These are phyloP conservation scores for Metschnikowia rubicola DNA, from an alignment of 805 yeast species.

Conservation along the genomic window DNA sequence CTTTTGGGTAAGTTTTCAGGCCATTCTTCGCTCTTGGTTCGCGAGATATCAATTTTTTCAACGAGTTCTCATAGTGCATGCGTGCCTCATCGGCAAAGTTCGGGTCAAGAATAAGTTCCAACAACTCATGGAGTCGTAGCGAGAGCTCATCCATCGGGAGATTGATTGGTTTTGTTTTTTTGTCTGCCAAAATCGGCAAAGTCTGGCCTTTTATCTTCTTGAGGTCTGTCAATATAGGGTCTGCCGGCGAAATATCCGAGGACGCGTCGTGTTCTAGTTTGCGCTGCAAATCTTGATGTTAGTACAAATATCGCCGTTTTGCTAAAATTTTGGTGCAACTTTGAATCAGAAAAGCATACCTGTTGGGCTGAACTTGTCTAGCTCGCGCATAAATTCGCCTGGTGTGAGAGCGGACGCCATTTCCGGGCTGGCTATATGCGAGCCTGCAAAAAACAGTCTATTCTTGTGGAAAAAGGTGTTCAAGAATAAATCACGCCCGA, in stretches of 20 bases:
- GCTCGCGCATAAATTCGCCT: slow-evolving; percentile 4
- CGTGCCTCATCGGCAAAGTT: slow-evolving; percentile 28
- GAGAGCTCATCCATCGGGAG: slow-evolving; percentile 31
- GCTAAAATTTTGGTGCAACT: too few species aligned
- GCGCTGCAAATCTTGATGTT: slow-evolving; percentile 10
- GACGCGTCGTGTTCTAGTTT: slow-evolving; percentile 6
- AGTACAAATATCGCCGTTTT: neutral
- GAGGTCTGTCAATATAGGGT: slow-evolving; percentile 33
- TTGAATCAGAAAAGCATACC: too few species aligned
- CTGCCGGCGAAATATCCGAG: slow-evolving; percentile 13
- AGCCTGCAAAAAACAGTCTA: too few species aligned
- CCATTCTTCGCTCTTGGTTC: slow-evolving; percentile 20
- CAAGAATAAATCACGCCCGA: too few species aligned
- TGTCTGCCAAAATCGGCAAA: slow-evolving; percentile 1
- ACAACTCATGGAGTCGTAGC: slow-evolving; percentile 27
- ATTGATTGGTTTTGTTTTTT: neutral
- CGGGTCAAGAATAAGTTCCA: slow-evolving; percentile 28
- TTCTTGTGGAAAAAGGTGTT: too few species aligned
- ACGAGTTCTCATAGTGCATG: slow-evolving; percentile 25
- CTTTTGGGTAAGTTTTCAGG: slow-evolving; percentile 29
- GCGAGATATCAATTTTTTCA: slow-evolving; percentile 25
- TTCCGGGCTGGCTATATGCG: neutral
- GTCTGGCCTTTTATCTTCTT: slow-evolving; percentile 23
- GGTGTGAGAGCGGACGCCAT: slow-evolving; percentile 4
- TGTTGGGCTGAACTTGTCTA: slow-evolving; percentile 6